Base-by-base conservation (phyloP, 108 stramenopile genomes). In the Aureococcus anophagefferens region DNA sequence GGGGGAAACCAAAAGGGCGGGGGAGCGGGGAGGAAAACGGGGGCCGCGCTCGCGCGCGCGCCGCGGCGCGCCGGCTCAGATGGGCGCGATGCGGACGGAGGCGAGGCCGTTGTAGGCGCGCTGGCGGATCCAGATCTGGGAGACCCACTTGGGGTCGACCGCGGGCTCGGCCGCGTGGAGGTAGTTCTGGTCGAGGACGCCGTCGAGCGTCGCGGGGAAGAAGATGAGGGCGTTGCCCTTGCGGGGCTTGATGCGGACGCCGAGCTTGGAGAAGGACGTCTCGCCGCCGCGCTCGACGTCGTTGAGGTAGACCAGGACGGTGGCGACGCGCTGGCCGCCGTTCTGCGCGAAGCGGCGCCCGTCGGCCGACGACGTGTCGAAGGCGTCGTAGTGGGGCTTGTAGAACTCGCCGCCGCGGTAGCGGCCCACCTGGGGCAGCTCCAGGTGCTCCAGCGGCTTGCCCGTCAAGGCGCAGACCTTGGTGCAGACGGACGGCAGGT, bases 91-190 rank as follows among this genome's bases (percentile, higher is more conserved):
- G 35, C 92, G 77, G 64, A 89, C 90, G 65, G 80, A 82, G 5
- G 92, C 84, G 44, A 81, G 81, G 33, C 92, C 92, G 40, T 79
- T 83, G 80, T 96, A 96, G 29, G 73, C 72, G 29, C 76, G 68
- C 75, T 96, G 94, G 25, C 94, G 89, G 66, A 98, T 90, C 97
- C 97, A 96, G 25, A 96, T 91, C 81, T 98, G 97, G 70, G 86
- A 89, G n/a, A 98, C 93, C 72, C 92, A 98, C 71, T 98, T 98
- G 40, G 82, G 75, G 72, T 90, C 93, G 36, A 91, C 74, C 16
- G 94, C 93, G 0, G 91, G 90, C 74, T 89, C 70, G 0, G 93
- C 97, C 0, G 91, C 88, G 77, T 96, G 95, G 62, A 96, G 79
- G 15, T 93, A 90, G 76, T 81, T 86, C 51, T 82, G 81, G 81